A percentile compares a stretch with the other conserved stretches of the same genome.
Conservation (phyloP, 2,329 filamentous ascomycete genomes). For the Fusarium sp. region DNA sequence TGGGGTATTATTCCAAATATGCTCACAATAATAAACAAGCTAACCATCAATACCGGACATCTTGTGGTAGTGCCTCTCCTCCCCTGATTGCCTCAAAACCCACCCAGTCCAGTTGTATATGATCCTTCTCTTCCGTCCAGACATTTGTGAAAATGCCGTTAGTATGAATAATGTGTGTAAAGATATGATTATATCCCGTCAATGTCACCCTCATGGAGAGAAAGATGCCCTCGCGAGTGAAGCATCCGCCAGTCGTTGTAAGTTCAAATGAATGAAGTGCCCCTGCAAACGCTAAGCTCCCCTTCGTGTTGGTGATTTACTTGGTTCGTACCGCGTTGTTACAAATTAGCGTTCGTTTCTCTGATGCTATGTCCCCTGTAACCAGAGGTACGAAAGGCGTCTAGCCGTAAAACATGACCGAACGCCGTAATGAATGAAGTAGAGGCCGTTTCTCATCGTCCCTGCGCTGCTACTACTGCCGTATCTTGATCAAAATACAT, state of each 20-base stretch:
- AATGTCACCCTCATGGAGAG: slow-evolving; percentile 16
- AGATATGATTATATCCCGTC: slow-evolving; percentile 27
- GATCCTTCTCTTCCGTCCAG: slow-evolving; percentile 21
- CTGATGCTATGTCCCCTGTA: slow-evolving; percentile 25
- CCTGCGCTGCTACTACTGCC: slow-evolving; percentile 15
- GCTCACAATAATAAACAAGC: slow-evolving; percentile 39
- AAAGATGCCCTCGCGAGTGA: slow-evolving; percentile 26
- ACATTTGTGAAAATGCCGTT: slow-evolving; percentile 25
- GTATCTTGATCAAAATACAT: slow-evolving; percentile 2
- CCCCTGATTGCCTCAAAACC: slow-evolving; percentile 13
- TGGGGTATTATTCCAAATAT: slow-evolving; percentile 46
- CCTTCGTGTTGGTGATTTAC: slow-evolving; percentile 18
- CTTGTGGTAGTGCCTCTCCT: slow-evolving; percentile 14
- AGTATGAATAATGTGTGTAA: slow-evolving; percentile 23
- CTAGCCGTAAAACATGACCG: slow-evolving; percentile 39
- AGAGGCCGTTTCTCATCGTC: slow-evolving; percentile 41
- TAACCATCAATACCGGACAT: slow-evolving; percentile 39
- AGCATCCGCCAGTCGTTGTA: slow-evolving; percentile 16
- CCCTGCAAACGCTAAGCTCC: slow-evolving; percentile 32
- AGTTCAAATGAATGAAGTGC: slow-evolving; percentile 32
- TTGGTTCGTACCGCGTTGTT: slow-evolving; percentile 28
- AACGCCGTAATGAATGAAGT: slow-evolving; percentile 40
- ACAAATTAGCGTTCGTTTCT: slow-evolving; percentile 35
- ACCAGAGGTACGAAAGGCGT: slow-evolving; percentile 28
- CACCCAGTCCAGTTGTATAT: slow-evolving; percentile 24